Evolutionary conservation across 202 grass and related monocot genomes (phyloP).

Genomic region (Zoysia matrella): DNA sequence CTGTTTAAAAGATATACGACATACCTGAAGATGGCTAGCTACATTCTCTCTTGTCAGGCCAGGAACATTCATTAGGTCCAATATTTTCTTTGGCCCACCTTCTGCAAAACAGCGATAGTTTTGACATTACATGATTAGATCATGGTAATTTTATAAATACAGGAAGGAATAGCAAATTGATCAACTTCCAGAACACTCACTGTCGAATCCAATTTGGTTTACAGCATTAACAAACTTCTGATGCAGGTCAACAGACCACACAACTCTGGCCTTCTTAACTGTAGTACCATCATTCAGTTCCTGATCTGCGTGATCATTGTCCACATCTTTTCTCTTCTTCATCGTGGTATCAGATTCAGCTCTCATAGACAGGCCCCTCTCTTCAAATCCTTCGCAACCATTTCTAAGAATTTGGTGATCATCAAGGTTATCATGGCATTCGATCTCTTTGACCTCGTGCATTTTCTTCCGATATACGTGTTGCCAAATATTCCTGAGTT

Average conservation of each 20-base stretch:
- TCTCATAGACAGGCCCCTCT: constrained; percentile 3
- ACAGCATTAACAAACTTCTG: too few relatives aligned
- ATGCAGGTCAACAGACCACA: constrained; percentile 59
- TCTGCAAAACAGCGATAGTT: constrained; percentile 61
- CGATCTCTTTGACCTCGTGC: constrained; percentile 89
- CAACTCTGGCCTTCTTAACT: constrained; percentile 93
- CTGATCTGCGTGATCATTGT: constrained; percentile 75
- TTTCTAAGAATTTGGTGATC: constrained; percentile 75
- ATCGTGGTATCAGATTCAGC: constrained; percentile 38
- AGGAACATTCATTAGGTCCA: constrained; percentile 39
- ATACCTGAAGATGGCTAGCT: constrained; percentile 58
- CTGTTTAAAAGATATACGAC: constrained; percentile 29
- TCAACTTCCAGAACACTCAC: neutral
- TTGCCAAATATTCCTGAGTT: too few relatives aligned
- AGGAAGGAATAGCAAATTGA: constrained; percentile 27
- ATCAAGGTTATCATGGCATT: constrained; percentile 72
- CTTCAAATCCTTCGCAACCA: constrained; percentile 4
- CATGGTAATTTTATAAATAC: constrained; percentile 24
- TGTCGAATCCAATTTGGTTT: too few relatives aligned
- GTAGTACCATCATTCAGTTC: constrained; percentile 69
- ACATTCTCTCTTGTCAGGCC: too few relatives aligned
- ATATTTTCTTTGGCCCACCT: constrained; percentile 97
- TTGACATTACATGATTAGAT: constrained; percentile 32
- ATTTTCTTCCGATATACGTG: too few relatives aligned
- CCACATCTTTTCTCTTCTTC: constrained; percentile 81